Evolutionary conservation across 805 yeast species (phyloP), one percentile per base, ranked within the genome.

Genomic region (Monosporozyma unispora): DNA sequence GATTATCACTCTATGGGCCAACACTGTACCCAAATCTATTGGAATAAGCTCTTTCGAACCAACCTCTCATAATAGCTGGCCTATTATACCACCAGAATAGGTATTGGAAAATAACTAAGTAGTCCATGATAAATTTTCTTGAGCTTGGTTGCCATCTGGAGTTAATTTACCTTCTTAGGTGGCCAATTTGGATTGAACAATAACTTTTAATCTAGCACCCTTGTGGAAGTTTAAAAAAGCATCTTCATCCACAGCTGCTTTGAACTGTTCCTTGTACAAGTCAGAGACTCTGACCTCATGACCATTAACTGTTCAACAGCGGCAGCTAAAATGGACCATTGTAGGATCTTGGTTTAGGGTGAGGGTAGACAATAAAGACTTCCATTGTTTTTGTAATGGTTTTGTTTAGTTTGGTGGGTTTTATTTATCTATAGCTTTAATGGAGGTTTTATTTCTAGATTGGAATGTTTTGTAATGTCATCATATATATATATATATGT

Each of bases 61-160:
- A 61, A 12, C 64, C 64, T 45, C 57, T 61, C 22, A 61, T 52
- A 16, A 59, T 61, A 10, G 64, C 64, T n/a, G 62, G 65, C 58
- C 59, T 50, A 8, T 48, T 43, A 49, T 47, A 57, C 65, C 66
- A 62, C 64, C 64, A 62, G 4, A 57, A 22, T 10, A 63, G 63
- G 44, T 57, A 59, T 23, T 52, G 58, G 40, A 61, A 52, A 33
- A 61, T 48, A 14, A 59, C 45, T 40, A 23, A 40, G 11, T 29
- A 10, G 6, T 10, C 33, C 64, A 62, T 22, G 46, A 41, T 11
- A 58, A 46, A 29, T 61, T 61, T 39, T 60, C 54, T 42, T 62
- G 66, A 44, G 58, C 65, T 6, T 33, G 44, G 21, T 50, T 35
- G 21, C 59, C 63, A 45, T 61, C 66, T 6, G 46, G 42, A 7